Conservation (phyloP, 2,329 filamentous ascomycete genomes). For the Parascedosporium putredinis region DNA sequence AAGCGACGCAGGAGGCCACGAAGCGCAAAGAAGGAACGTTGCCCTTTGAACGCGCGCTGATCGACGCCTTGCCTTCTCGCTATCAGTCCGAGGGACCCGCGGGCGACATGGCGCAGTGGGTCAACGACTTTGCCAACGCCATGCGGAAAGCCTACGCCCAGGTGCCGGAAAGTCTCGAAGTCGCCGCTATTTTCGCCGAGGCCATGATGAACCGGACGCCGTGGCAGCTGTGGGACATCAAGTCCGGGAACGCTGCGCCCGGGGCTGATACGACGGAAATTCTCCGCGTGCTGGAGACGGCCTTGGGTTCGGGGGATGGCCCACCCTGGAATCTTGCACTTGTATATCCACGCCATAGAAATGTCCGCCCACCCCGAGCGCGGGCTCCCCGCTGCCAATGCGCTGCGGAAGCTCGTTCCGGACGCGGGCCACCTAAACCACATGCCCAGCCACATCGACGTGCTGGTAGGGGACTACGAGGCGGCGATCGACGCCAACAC, state of each 20-base stretch:
- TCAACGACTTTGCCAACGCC: slow-evolving; percentile 30
- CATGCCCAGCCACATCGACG: slow-evolving; percentile 71
- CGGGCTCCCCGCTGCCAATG: slow-evolving; percentile 50
- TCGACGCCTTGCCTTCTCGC: slow-evolving; percentile 49
- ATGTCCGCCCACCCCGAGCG: slow-evolving; percentile 59
- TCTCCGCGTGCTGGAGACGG: slow-evolving; percentile 29
- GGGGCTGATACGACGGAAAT: slow-evolving; percentile 15
- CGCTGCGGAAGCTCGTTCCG: slow-evolving; percentile 53
- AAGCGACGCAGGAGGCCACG: background rate
- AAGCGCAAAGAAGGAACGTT: background rate
- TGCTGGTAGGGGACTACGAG: slow-evolving; percentile 61
- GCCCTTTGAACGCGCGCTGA: slow-evolving; percentile 28
- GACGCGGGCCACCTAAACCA: slow-evolving; percentile 62
- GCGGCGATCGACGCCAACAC: slow-evolving; percentile 57
- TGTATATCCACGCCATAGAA: slow-evolving; percentile 71
- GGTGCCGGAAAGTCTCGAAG: slow-evolving; percentile 29
- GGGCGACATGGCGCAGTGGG: slow-evolving; percentile 42
- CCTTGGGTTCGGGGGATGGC: slow-evolving; percentile 37
- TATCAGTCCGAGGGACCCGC: slow-evolving; percentile 44
- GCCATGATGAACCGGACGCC: slow-evolving; percentile 38
- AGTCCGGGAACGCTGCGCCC: slow-evolving; percentile 20
- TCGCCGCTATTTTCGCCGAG: slow-evolving; percentile 27
- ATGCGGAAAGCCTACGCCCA: slow-evolving; percentile 26
- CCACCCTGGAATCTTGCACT: slow-evolving; percentile 62
- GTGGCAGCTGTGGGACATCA: slow-evolving; percentile 33